These are phyloP conservation scores for Vicia villosa DNA, from an alignment of 306 rosid species.

Conservation along the genomic window DNA sequence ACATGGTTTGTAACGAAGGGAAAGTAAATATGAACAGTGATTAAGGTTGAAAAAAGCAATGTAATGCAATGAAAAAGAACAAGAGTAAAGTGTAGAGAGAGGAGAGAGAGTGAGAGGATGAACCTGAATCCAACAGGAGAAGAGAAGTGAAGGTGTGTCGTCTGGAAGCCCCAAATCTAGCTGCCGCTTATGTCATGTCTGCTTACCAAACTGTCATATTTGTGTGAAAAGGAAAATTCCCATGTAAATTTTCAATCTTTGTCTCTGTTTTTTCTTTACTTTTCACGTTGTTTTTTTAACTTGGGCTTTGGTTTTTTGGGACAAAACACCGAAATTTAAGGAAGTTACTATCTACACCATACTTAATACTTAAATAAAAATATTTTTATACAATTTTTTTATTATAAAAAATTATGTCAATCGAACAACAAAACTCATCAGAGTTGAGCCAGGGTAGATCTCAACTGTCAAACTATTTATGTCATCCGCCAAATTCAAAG, in stretches of 20 bases:
- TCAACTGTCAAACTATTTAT: no score
- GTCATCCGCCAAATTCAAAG: no score
- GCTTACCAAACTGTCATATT: conserved; percentile 48
- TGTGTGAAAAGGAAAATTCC: conserved; percentile 25
- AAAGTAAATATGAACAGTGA: conserved; percentile 2
- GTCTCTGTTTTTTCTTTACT: background rate
- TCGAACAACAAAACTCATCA: no score
- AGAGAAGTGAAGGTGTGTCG: background rate
- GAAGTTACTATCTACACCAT: background rate
- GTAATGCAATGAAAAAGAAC: conserved; percentile 30
- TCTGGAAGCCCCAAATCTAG: conserved; percentile 49
- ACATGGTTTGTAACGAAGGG: conserved; percentile 67
- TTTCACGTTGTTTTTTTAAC: background rate
- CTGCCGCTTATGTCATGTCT: conserved; percentile 37
- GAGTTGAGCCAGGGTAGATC: no score
- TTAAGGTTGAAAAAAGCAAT: conserved; percentile 25
- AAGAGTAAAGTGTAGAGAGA: conserved; percentile 36
- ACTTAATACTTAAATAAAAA: background rate
- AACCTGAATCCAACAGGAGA: conserved; percentile 33
- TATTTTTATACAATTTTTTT: no score
- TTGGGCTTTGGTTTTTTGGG: background rate
- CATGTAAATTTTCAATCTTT: background rate
- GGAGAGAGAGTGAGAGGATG: conserved; percentile 11
- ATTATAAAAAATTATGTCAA: no score
- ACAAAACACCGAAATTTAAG: background rate